Evolutionary conservation across 768 basidiomycete genomes (phyloP), one percentile per base, ranked within the genome.

Genomic region (Amanita rubescens): DNA sequence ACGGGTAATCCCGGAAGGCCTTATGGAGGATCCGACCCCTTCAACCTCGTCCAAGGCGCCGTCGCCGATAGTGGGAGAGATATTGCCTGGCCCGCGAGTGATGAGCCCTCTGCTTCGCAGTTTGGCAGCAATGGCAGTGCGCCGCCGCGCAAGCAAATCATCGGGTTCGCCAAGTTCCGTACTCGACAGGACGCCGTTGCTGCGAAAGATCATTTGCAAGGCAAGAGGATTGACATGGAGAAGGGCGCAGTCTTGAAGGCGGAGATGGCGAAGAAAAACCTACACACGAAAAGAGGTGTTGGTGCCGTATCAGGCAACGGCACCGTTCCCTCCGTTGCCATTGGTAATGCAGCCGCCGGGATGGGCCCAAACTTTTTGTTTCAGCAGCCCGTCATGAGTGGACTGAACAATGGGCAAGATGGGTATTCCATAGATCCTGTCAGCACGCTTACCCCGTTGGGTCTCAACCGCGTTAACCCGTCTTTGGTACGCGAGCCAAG

Each of bases 191-290:
- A 94, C 61, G 96, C 96, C 0, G 67, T 96, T 1, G 81, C 82
- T 11, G 96, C 96, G 8, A 76, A 90, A 35, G 95, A 98, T 62
- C 76, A 82, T 5, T 73, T 99, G 5, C 93, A 94, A 65, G 94
- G 95, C 5, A 77, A 87, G 50, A 79, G 91, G 53, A 90, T 98
- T 33, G 96, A 98, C 62, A 82, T 89, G 30, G 90, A 97, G 68
- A 93, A 92, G 62, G 93, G 93, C 12, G 84, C 90, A 0, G 86
- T 94, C 2, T 68, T 99, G 35, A 98, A 97, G 68, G 96, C 95
- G 19, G 96, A 98, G 71, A 97, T 99, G 94, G 96, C 96, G 17
- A 98, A 98, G 82, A 99, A 99, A 80, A 98, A 99, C 64, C 69
- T 99, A 35, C 95, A 99, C 64, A 95, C 94, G 17, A 96, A 95